Conservation (phyloP, 1,284 basidiomycete species). For the Moesziomyces sp. region DNA sequence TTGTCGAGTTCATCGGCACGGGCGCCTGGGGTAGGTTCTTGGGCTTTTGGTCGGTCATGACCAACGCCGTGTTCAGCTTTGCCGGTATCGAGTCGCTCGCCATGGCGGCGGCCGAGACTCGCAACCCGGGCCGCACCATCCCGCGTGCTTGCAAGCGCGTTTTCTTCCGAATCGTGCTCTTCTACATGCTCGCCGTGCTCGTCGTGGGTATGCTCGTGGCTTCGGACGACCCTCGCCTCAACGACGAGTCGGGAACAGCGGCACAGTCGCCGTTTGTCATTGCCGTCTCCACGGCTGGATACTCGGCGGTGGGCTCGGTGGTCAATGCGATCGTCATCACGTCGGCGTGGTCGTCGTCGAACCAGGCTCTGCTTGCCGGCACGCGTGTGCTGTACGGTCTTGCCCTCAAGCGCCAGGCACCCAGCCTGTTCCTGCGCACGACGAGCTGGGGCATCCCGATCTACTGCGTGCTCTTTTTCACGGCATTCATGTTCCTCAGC, state of each 20-base stretch:
- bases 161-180: constrained; percentile 77
- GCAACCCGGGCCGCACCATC: constrained; percentile 46
- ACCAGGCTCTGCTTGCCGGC: constrained; percentile 81
- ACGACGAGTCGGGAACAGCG: constrained; percentile 37
- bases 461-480: constrained; percentile 76
- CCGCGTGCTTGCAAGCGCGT: constrained; percentile 71
- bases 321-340: constrained; percentile 83
- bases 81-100: constrained; percentile 76
- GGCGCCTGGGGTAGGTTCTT: constrained; percentile 74
- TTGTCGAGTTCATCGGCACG: constrained; percentile 64
- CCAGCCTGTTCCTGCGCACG: constrained; percentile 76
- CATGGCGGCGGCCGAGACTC: constrained; percentile 54
- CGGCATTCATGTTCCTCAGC: constrained; percentile 76
- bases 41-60: constrained; percentile 61
- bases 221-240: constrained; percentile 68
- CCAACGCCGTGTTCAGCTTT: constrained; percentile 81
- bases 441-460: constrained; percentile 80
- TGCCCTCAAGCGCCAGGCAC: constrained; percentile 80
- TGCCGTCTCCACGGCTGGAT: constrained; percentile 66
- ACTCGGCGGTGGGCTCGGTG: constrained; percentile 68
- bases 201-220: constrained; percentile 83
- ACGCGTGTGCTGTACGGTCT: constrained; percentile 81
- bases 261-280: constrained; percentile 54
- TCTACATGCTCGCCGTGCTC: constrained; percentile 72
- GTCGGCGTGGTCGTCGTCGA: constrained; percentile 86